A percentile compares a stretch with the other conserved stretches of the same genome.
phyloP scores from a whole-genome alignment of 306 rosid genomes.

The Quercus variabilis region DNA sequence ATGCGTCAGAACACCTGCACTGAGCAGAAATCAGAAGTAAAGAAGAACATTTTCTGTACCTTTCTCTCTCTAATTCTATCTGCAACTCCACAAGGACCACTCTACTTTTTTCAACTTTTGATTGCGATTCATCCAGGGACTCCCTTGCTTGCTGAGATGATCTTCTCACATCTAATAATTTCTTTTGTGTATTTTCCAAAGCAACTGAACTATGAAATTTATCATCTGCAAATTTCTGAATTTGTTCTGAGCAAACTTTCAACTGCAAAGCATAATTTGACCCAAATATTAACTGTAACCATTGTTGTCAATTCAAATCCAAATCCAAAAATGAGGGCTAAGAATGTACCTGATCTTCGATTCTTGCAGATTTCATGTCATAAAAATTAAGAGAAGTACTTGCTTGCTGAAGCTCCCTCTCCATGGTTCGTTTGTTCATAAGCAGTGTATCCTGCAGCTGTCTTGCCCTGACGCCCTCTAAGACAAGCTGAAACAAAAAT shows the following conservation, averaged over 20 bases:
- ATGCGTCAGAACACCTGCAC: conserved; percentile 3
- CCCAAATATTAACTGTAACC: background rate
- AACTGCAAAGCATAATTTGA: conserved; percentile 49
- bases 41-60: conserved; percentile 38
- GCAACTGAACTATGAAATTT: conserved; percentile 49
- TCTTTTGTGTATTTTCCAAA: conserved; percentile 61
- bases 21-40: background rate
- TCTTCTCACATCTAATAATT: conserved; percentile 55
- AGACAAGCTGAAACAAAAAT: conserved; percentile 64
- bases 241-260: conserved; percentile 66
- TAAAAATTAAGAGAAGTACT: conserved; percentile 58
- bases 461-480: conserved; percentile 77
- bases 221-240: conserved; percentile 51
- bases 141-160: conserved; percentile 62
- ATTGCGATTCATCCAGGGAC: conserved; percentile 57
- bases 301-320: background rate
- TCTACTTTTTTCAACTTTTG: conserved; percentile 50
- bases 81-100: conserved; percentile 53
- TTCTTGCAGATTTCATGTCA: conserved; percentile 62
- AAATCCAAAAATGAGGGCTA: conserved; percentile 7
- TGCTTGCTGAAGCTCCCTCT: conserved; percentile 69
- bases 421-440: conserved; percentile 57
- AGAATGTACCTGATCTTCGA: conserved; percentile 77
- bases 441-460: conserved; percentile 61
- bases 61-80: conserved; percentile 76